These are phyloP conservation scores for Leishmania guyanensis DNA, from an alignment of 208 protist species.

Conservation along the genomic window DNA sequence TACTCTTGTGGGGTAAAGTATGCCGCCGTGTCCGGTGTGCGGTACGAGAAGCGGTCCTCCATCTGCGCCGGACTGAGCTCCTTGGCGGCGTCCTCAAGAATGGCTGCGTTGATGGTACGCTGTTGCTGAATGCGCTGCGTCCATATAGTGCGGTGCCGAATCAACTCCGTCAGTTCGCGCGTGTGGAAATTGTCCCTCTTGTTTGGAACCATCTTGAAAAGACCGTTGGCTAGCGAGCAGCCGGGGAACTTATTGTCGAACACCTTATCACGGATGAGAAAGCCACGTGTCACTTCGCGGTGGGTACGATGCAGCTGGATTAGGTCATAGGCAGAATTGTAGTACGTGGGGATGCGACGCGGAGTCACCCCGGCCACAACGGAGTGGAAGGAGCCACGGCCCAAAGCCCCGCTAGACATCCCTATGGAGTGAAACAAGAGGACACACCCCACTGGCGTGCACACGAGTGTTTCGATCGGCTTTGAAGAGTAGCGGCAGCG, in stretches of 20 bases:
- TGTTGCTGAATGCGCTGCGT: constrained; percentile 83
- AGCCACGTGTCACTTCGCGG: constrained; percentile 70
- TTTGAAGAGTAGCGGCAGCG: not conserved
- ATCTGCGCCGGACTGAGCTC: constrained; percentile 37
- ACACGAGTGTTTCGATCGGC: not conserved
- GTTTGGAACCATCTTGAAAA: constrained; percentile 89
- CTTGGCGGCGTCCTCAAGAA: constrained; percentile 43
- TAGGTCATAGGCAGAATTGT: constrained; percentile 73
- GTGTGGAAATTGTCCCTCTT: constrained; percentile 76
- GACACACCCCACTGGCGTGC: constrained; percentile 2
- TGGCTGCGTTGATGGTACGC: constrained; percentile 70
- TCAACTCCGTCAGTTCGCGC: constrained; percentile 75
- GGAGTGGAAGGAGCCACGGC: constrained; percentile 81
- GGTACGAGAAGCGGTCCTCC: constrained; percentile 56
- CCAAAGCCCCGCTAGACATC: constrained; percentile 82
- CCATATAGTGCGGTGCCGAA: constrained; percentile 84
- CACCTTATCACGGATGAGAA: constrained; percentile 84
- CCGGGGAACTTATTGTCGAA: constrained; percentile 93
- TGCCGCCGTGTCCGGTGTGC: constrained; percentile 69
- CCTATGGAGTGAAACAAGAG: constrained; percentile 8
- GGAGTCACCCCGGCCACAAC: constrained; percentile 70
- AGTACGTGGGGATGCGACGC: constrained; percentile 65
- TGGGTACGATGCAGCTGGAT: constrained; percentile 81
- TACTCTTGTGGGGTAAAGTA: constrained; percentile 81
- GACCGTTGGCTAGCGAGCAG: constrained; percentile 72